Percentiles rank a stretch among this genome's conserved stretches.
phyloP scores from a whole-genome alignment of 2,329 filamentous ascomycete species.

The Fusarium subtropicale region DNA sequence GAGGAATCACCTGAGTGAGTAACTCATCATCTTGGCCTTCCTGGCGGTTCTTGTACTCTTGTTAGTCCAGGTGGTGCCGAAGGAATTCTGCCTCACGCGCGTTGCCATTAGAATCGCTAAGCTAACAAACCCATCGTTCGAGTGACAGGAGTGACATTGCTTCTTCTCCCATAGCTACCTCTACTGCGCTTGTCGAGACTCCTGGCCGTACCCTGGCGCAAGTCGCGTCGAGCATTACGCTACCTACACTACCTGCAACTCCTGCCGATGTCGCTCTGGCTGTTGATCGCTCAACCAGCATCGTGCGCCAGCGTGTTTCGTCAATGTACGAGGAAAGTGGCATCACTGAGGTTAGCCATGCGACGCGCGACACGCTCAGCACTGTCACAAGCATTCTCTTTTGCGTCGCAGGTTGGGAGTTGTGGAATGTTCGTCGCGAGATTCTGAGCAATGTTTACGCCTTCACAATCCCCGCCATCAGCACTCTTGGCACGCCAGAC shows the following conservation, averaged over 20 bases:
- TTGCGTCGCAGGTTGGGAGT: conserved; percentile 75
- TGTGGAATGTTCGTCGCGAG: conserved; percentile 74
- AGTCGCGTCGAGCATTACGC: conserved; percentile 70
- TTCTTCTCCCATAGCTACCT: conserved; percentile 48
- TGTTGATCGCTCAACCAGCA: conserved; percentile 77
- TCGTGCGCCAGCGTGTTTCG: conserved; percentile 73
- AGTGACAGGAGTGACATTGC: conserved; percentile 47
- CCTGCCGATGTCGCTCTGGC: conserved; percentile 81
- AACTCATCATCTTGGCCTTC: neutral
- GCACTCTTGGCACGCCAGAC: conserved; percentile 65
- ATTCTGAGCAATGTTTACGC: conserved; percentile 78
- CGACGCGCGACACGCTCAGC: conserved; percentile 76
- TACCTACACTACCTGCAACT: conserved; percentile 83
- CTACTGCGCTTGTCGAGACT: conserved; percentile 62
- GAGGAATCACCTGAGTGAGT: conserved; percentile 62
- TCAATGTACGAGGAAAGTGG: conserved; percentile 74
- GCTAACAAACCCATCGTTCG: conserved; percentile 29
- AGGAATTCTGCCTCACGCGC: conserved; percentile 9
- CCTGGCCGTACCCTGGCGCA: conserved; percentile 65
- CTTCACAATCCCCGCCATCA: conserved; percentile 75
- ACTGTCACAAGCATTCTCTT: conserved; percentile 79
- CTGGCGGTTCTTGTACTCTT: conserved; percentile 25
- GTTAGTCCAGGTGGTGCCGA: conserved; percentile 20
- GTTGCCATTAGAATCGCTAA: neutral
- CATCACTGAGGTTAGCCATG: conserved; percentile 73